A percentile compares a stretch with the other conserved stretches of the same genome.
Conservation (phyloP, 78 protist species). For the Pelomyxa schiedti region DNA sequence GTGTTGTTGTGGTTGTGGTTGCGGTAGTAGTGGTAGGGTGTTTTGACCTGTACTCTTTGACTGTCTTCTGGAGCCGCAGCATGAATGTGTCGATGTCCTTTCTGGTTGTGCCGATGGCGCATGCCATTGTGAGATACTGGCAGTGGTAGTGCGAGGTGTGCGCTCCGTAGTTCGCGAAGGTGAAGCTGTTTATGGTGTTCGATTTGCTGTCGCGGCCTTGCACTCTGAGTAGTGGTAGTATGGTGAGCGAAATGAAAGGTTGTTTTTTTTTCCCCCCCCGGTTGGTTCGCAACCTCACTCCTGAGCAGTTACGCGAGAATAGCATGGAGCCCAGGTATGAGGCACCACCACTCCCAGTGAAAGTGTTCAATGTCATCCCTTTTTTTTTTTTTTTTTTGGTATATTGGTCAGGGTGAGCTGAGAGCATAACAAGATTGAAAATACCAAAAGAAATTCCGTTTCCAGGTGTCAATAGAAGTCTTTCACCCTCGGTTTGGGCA, state of each 20-base stretch:
- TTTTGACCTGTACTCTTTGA: no score
- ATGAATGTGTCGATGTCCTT: constrained; percentile 47
- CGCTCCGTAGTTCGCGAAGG: constrained; percentile 57
- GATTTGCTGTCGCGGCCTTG: background rate
- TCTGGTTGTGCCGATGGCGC: constrained; percentile 69
- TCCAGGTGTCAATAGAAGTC: constrained; percentile 47
- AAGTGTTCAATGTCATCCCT: background rate
- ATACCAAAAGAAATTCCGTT: no score
- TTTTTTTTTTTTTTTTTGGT: no score
- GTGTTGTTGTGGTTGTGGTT: no score
- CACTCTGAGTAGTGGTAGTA: background rate
- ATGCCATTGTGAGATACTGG: constrained; percentile 69
- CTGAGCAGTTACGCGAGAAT: constrained; percentile 72
- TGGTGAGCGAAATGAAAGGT: background rate
- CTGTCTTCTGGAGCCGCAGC: constrained; percentile 38
- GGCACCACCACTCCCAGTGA: background rate
- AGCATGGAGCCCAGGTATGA: constrained; percentile 70
- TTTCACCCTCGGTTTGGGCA: constrained; percentile 38
- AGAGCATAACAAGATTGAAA: no score
- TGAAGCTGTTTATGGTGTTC: constrained; percentile 17
- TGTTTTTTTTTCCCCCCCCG: background rate
- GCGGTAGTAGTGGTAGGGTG: no score
- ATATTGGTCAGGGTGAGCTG: no score
- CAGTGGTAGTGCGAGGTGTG: constrained; percentile 50
- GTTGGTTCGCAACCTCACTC: constrained; percentile 45